Conservation (phyloP, 2,329 filamentous ascomycete species). For the Pestalotiopsis sp. region DNA sequence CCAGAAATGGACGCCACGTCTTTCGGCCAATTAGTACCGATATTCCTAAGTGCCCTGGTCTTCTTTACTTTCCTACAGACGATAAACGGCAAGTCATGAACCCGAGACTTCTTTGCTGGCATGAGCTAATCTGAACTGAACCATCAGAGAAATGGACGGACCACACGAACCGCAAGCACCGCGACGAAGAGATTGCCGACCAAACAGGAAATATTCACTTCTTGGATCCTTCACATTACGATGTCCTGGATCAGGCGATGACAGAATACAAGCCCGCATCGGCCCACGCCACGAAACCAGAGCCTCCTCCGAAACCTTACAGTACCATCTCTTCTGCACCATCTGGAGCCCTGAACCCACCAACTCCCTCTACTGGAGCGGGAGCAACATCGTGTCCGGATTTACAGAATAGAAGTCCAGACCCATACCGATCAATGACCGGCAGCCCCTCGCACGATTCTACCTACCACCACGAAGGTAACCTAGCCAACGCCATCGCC, state of each 20-base stretch:
- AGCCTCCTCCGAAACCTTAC: background rate
- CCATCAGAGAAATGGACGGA: slow-evolving; percentile 26
- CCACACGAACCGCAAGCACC: slow-evolving; percentile 19
- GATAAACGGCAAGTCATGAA: slow-evolving; percentile 26
- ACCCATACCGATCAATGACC: background rate
- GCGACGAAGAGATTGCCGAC: slow-evolving; percentile 16
- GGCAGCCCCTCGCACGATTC: background rate
- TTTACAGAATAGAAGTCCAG: no score
- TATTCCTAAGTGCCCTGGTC: slow-evolving; percentile 32
- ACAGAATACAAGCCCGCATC: background rate
- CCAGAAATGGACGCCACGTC: slow-evolving; percentile 34
- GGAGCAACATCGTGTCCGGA: background rate
- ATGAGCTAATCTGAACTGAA: background rate
- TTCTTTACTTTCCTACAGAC: slow-evolving; percentile 34
- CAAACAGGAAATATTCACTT: slow-evolving; percentile 14
- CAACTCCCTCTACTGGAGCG: background rate
- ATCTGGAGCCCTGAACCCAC: background rate
- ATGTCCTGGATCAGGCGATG: background rate
- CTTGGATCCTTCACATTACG: slow-evolving; percentile 1
- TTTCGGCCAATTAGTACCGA: slow-evolving; percentile 39
- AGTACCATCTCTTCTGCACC: background rate
- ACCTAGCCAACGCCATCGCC: background rate
- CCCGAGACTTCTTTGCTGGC: background rate
- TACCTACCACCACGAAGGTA: background rate
- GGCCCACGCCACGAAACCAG: background rate